Percentiles rank a stretch among this genome's conserved stretches.
Evolutionary conservation across 2,329 filamentous ascomycete genomes (phyloP).

Genomic region (Pestalotiopsis sp.): DNA sequence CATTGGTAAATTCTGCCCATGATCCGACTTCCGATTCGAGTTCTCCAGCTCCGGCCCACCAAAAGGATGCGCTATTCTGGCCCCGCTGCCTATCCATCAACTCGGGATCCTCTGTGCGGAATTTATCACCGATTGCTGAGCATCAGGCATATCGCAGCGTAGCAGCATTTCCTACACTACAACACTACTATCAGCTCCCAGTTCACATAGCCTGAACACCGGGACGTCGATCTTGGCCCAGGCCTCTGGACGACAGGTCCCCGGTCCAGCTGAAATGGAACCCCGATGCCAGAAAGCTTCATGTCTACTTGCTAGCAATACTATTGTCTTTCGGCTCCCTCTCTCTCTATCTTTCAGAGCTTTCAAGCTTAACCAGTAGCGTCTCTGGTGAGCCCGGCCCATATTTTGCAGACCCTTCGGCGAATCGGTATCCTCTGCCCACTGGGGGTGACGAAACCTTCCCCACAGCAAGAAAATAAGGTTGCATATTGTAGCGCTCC

Average conservation of each 20-base stretch:
- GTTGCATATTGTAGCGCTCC: constrained; percentile 1
- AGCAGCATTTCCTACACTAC: not conserved
- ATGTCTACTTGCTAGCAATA: not conserved
- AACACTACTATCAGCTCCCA: not conserved
- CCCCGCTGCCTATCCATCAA: not conserved
- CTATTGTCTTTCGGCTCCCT: not conserved
- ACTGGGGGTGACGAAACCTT: not conserved
- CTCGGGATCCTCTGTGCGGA: not conserved
- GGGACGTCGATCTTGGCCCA: not conserved
- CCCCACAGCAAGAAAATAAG: constrained; percentile 1
- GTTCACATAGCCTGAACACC: not conserved
- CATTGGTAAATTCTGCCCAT: not conserved
- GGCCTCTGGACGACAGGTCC: not conserved
- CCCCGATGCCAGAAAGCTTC: not conserved
- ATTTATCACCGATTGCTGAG: not conserved
- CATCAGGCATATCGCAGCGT: not conserved
- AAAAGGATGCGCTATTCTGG: not conserved
- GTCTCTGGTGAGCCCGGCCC: not conserved
- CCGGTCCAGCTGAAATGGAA: not conserved
- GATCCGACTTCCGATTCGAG: not conserved
- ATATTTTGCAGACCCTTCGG: not conserved
- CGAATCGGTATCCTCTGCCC: not conserved
- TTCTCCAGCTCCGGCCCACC: not conserved
- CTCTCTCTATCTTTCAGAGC: not conserved
- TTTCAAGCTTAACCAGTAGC: not conserved